A percentile compares a stretch with the other conserved stretches of the same genome.
These are phyloP conservation scores for Agapanthus africanus DNA, from an alignment of 106 monocot species.

Conservation along the genomic window DNA sequence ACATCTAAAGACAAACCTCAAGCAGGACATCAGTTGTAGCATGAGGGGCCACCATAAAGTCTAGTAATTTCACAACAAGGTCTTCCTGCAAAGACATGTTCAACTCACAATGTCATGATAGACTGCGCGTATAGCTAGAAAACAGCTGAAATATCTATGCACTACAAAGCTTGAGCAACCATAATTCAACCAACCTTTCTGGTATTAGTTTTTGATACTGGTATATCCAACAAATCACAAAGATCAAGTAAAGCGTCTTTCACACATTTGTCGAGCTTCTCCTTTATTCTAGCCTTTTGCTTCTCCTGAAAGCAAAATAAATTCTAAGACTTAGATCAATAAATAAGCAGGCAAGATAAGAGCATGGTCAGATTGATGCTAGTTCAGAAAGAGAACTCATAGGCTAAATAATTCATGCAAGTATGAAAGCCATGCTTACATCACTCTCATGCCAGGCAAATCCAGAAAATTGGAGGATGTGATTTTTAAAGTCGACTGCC, in stretches of 20 bases:
- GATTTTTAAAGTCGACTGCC: conserved; percentile 54
- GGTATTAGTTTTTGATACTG: conserved; percentile 32
- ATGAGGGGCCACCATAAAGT: conserved; percentile 63
- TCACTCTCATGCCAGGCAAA: conserved; percentile 76
- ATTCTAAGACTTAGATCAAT: neutral
- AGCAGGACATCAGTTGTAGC: conserved; percentile 31
- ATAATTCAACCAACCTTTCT: conserved; percentile 50
- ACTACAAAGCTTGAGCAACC: neutral
- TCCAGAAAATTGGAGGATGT: conserved; percentile 82
- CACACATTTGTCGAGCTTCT: conserved; percentile 54
- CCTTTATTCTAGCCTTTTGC: conserved; percentile 52
- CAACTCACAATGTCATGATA: neutral
- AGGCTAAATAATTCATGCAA: neutral
- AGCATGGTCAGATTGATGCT: neutral
- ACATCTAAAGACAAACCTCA: conserved; percentile 36
- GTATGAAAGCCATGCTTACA: conserved; percentile 27
- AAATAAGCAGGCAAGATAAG: neutral
- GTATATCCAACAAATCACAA: conserved; percentile 72
- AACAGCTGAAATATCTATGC: neutral
- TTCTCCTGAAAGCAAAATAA: conserved; percentile 32
- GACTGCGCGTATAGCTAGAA: neutral
- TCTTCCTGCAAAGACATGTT: conserved; percentile 38
- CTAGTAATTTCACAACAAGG: conserved; percentile 39
- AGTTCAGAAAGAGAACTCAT: neutral
- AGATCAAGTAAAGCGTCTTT: conserved; percentile 46